phyloP scores from a whole-genome alignment of 164 flowering plant genomes.

The Euptelea pleiosperma region DNA sequence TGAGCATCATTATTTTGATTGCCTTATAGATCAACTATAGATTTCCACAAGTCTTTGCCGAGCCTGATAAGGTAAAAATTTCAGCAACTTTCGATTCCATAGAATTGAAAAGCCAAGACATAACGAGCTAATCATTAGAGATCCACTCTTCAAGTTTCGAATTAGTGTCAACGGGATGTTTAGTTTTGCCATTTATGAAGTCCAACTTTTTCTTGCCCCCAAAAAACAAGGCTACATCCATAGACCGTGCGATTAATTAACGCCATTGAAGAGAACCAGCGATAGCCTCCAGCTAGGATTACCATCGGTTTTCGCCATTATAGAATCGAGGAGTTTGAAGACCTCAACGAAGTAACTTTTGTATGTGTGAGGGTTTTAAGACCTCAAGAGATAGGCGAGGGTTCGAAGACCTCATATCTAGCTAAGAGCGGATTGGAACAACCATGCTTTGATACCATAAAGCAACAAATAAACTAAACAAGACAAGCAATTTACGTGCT shows the following conservation, averaged over 20 bases:
- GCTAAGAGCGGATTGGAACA: too few species aligned
- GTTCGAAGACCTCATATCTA: too few species aligned
- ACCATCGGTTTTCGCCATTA: not conserved
- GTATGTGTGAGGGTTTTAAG: too few species aligned
- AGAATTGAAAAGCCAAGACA: conserved; percentile 6
- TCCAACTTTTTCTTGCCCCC: conserved; percentile 7
- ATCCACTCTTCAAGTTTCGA: not conserved
- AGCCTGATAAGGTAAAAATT: conserved; percentile 7
- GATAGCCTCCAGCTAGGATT: conserved; percentile 3
- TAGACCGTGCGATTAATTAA: not conserved
- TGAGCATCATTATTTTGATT: conserved; percentile 13
- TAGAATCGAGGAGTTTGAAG: too few species aligned
- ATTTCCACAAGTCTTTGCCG: conserved; percentile 5
- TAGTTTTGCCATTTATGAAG: not conserved
- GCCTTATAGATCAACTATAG: not conserved
- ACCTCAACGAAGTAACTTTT: too few species aligned
- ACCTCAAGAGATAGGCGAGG: too few species aligned
- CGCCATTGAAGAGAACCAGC: not conserved
- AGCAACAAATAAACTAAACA: too few species aligned
- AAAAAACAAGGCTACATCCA: not conserved
- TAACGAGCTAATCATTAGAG: not conserved
- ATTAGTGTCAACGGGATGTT: not conserved
- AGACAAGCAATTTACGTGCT: too few species aligned
- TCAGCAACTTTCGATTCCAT: conserved; percentile 10
- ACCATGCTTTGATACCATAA: too few species aligned